Percentiles rank a stretch among this genome's conserved stretches.
Evolutionary conservation across 805 yeast genomes (phyloP).

Genomic region (Wickerhamiella azymoides): DNA sequence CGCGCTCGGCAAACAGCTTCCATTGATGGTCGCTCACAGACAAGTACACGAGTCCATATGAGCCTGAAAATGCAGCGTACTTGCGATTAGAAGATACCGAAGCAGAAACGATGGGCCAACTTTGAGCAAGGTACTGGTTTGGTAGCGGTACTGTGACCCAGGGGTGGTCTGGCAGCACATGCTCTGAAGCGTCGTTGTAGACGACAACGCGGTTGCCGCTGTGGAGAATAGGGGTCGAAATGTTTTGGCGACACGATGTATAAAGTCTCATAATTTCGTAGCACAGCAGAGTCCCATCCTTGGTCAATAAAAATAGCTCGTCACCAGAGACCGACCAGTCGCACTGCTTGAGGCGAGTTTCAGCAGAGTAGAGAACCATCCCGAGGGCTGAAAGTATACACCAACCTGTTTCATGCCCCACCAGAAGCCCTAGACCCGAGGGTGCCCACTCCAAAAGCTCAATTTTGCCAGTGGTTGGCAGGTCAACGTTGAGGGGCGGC

Average conservation of each 20-base stretch:
- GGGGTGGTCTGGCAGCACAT: constrained; percentile 28
- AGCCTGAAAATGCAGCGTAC: constrained; percentile 37
- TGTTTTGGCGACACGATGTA: not conserved
- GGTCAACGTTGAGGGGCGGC: constrained; percentile 21
- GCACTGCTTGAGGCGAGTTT: constrained; percentile 26
- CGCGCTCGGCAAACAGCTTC: constrained; percentile 32
- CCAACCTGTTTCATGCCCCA: constrained; percentile 33
- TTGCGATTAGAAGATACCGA: constrained; percentile 36
- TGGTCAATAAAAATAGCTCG: constrained; percentile 25
- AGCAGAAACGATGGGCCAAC: constrained; percentile 31
- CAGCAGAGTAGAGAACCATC: constrained; percentile 23
- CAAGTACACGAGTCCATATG: constrained; percentile 33
- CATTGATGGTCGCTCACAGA: constrained; percentile 31
- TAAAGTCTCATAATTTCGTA: constrained; percentile 16
- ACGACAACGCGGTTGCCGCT: constrained; percentile 30
- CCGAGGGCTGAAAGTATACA: constrained; percentile 36
- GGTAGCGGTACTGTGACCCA: constrained; percentile 39
- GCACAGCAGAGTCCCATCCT: constrained; percentile 5
- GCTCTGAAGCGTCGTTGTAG: constrained; percentile 36
- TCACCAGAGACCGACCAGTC: constrained; percentile 28
- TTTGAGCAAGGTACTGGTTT: constrained; percentile 30
- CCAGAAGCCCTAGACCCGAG: constrained; percentile 25
- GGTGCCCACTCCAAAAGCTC: constrained; percentile 27
- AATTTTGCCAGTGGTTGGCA: constrained; percentile 21
- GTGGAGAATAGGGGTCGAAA: constrained; percentile 32